Percentiles rank a stretch among this genome's conserved stretches.
phyloP scores from a whole-genome alignment of 164 flowering plant species.

The Sextonia rubra region DNA sequence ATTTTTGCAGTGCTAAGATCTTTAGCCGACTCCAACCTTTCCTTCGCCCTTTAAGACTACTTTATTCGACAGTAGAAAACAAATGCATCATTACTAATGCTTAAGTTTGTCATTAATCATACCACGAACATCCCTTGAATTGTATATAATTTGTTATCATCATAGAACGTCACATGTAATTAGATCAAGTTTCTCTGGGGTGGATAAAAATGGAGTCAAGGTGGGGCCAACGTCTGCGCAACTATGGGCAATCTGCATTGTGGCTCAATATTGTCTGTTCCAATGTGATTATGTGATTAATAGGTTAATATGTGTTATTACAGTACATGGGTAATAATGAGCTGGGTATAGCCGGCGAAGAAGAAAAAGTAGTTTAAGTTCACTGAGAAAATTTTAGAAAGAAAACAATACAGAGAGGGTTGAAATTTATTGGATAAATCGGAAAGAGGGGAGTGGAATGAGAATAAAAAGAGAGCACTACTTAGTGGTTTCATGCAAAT shows the following conservation, averaged over 20 bases:
- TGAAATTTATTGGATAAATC: slow-evolving; percentile 24
- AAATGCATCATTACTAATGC: background rate
- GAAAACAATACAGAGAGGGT: slow-evolving; percentile 36
- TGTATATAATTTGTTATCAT: too few species aligned
- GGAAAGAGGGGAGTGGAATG: background rate
- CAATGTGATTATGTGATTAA: slow-evolving; percentile 2
- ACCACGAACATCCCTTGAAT: background rate
- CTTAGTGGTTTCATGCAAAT: slow-evolving; percentile 3
- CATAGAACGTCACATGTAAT: background rate
- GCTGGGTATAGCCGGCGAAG: slow-evolving; percentile 3
- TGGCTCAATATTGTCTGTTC: slow-evolving; percentile 17
- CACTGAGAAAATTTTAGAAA: background rate
- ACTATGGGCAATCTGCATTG: background rate
- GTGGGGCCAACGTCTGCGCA: background rate
- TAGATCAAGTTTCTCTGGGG: too few species aligned
- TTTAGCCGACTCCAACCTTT: background rate
- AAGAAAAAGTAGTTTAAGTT: slow-evolving; percentile 15
- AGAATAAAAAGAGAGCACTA: background rate
- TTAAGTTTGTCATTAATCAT: background rate
- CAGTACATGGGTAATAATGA: too few species aligned
- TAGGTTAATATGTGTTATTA: too few species aligned
- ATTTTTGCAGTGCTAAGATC: background rate
- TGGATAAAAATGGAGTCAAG: too few species aligned
- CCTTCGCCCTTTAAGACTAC: slow-evolving; percentile 6
- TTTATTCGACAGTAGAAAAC: slow-evolving; percentile 3